These are phyloP conservation scores for Trametes polyzona DNA, from an alignment of 1,284 basidiomycete genomes.

Conservation along the genomic window DNA sequence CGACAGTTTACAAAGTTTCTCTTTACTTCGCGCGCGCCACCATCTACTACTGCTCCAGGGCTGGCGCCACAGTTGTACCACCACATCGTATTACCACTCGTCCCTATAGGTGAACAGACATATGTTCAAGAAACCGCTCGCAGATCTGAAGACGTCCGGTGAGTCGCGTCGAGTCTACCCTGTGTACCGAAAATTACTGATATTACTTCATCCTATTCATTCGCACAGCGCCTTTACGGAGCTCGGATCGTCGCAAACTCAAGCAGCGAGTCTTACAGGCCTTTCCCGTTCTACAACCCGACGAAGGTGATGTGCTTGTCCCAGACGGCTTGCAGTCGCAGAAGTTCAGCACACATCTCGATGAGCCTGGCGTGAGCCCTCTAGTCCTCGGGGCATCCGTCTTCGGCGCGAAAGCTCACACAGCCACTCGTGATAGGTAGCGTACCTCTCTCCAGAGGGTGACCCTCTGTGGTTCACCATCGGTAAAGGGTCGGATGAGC, in stretches of 20 bases:
- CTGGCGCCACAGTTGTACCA: too few species aligned
- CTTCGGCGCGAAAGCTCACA: not conserved
- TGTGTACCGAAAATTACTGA: too few species aligned
- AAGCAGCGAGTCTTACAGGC: constrained; percentile 57
- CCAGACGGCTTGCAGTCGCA: constrained; percentile 70
- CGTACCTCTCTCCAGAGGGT: constrained; percentile 69
- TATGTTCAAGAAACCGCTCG: constrained; percentile 80
- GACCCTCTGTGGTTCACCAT: constrained; percentile 85
- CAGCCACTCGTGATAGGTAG: constrained; percentile 46
- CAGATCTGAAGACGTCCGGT: constrained; percentile 69
- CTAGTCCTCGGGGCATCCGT: not conserved
- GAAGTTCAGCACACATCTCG: constrained; percentile 66
- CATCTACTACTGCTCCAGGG: too few species aligned
- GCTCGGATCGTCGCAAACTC: constrained; percentile 71
- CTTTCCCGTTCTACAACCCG: constrained; percentile 48
- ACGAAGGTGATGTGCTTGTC: constrained; percentile 64
- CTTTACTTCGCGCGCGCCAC: too few species aligned
- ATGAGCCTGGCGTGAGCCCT: constrained; percentile 63
- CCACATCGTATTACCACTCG: not conserved
- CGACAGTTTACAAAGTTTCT: too few species aligned
- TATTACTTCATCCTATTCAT: too few species aligned
- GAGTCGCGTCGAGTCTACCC: constrained; percentile 3
- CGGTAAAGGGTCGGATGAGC: constrained; percentile 65
- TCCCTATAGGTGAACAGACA: not conserved
- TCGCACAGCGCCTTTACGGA: constrained; percentile 59